Percentiles rank a stretch among this genome's conserved stretches.
Conservation (phyloP, 169 alveolate species). For the Plasmodium falciparum region DNA sequence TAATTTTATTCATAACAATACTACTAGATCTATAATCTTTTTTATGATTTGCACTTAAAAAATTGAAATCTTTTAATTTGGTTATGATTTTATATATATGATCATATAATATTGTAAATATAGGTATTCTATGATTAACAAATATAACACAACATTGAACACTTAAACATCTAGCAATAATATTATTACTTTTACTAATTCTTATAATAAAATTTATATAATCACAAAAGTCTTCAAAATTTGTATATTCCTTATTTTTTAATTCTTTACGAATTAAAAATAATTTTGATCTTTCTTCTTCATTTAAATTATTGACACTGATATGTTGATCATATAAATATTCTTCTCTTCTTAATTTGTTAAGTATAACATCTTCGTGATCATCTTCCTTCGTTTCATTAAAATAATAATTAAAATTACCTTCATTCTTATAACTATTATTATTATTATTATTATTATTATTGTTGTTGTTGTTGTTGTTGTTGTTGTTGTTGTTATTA, state of each 20-base stretch:
- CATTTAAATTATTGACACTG: conserved; percentile 37
- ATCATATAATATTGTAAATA: conserved; percentile 52
- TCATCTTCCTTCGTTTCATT: conserved; percentile 12
- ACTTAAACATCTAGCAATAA: conserved; percentile 49
- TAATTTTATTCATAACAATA: conserved; percentile 64
- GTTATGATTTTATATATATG: conserved; percentile 26
- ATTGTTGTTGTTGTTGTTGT: neutral
- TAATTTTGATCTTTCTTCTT: conserved; percentile 50
- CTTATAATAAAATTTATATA: conserved; percentile 61
- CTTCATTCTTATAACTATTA: neutral
- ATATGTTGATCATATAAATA: conserved; percentile 46
- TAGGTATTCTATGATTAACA: conserved; percentile 71
- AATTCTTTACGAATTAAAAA: conserved; percentile 56
- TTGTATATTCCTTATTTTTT: conserved; percentile 52
- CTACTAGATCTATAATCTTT: conserved; percentile 27
- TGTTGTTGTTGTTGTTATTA: no score
- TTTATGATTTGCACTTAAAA: neutral
- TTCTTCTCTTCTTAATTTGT: conserved; percentile 36
- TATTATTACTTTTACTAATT: conserved; percentile 71
- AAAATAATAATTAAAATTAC: neutral
- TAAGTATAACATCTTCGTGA: conserved; percentile 24
- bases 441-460: conserved; percentile 1
- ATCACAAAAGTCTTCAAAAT: conserved; percentile 75
- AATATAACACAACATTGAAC: conserved; percentile 68
- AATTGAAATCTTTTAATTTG: conserved; percentile 14